phyloP scores from a whole-genome alignment of 1,284 basidiomycete species.

The Phaffia rhodozyma region DNA sequence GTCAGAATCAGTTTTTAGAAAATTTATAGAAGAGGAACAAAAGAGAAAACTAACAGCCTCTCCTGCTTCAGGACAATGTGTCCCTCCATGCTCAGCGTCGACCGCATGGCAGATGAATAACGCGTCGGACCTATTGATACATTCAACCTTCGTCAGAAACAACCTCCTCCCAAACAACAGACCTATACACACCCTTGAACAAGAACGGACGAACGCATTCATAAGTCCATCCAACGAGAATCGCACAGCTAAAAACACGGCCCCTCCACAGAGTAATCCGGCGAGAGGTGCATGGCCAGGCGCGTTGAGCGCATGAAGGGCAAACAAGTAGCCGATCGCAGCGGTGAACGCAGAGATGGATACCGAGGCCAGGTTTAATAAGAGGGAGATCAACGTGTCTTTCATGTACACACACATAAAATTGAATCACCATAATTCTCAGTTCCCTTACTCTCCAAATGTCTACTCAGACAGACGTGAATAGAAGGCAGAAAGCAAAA shows the following conservation, averaged over 20 bases:
- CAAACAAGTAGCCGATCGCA: slow-evolving; percentile 71
- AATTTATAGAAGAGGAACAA: background rate
- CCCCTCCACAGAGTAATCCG: slow-evolving; percentile 59
- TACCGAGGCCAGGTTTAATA: slow-evolving; percentile 53
- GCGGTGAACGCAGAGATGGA: slow-evolving; percentile 67
- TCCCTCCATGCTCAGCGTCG: slow-evolving; percentile 58
- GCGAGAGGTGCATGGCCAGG: slow-evolving; percentile 62
- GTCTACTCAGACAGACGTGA: background rate
- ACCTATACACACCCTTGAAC: background rate
- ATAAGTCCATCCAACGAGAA: slow-evolving; percentile 71
- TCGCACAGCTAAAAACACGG: slow-evolving; percentile 66
- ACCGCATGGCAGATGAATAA: slow-evolving; percentile 82
- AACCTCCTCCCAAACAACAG: background rate
- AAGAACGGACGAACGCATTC: slow-evolving; percentile 47
- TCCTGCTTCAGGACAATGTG: slow-evolving; percentile 54
- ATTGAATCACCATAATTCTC: slow-evolving; percentile 19
- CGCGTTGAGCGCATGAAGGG: slow-evolving; percentile 65
- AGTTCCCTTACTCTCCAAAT: slow-evolving; percentile 47
- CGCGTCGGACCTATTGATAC: slow-evolving; percentile 50
- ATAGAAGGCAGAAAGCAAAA: background rate
- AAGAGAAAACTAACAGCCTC: slow-evolving; percentile 46
- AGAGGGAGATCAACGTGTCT: slow-evolving; percentile 52
- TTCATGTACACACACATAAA: background rate
- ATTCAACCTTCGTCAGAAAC: too few species aligned
- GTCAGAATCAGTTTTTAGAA: background rate